These are phyloP conservation scores for Nelumbo lutea DNA, from an alignment of 164 flowering plant genomes.

Conservation along the genomic window DNA sequence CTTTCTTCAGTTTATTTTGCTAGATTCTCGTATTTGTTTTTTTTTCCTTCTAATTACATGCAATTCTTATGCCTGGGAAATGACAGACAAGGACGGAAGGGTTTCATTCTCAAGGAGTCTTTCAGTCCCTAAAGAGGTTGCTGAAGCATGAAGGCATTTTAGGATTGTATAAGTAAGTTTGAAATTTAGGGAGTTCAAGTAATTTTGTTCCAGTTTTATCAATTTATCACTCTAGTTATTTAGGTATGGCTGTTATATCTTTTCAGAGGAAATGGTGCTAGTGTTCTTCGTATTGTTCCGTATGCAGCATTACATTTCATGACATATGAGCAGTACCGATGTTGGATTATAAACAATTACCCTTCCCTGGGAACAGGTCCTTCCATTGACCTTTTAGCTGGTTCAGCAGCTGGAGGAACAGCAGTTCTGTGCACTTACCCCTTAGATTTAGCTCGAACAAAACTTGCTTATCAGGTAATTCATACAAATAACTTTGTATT, in stretches of 20 bases:
- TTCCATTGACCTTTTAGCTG: constrained; percentile 86
- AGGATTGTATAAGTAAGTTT: constrained; percentile 89
- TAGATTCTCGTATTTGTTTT: not conserved
- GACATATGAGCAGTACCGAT: constrained; percentile 88
- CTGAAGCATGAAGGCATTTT: constrained; percentile 70
- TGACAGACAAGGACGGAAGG: constrained; percentile 82
- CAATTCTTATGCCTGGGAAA: constrained; percentile 1
- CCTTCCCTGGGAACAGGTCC: constrained; percentile 82
- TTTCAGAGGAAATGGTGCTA: constrained; percentile 91
- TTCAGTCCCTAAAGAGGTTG: constrained; percentile 64
- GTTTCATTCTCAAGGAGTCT: constrained; percentile 77
- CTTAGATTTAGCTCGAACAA: constrained; percentile 85
- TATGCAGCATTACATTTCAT: constrained; percentile 96
- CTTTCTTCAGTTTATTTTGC: not conserved
- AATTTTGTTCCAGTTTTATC: not conserved
- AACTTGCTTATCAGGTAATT: constrained; percentile 92
- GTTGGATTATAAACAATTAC: constrained; percentile 72
- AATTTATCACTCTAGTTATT: not conserved
- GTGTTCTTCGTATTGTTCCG: constrained; percentile 87
- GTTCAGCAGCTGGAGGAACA: constrained; percentile 95
- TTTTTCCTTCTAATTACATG: not conserved
- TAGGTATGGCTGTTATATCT: constrained; percentile 13
- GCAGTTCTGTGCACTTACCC: constrained; percentile 97
- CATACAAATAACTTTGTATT: not conserved
- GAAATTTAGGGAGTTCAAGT: not conserved